Percentiles rank a stretch among this genome's conserved stretches.
These are phyloP conservation scores for Conticribra weissflogii DNA, from an alignment of 108 stramenopile genomes.

Conservation along the genomic window DNA sequence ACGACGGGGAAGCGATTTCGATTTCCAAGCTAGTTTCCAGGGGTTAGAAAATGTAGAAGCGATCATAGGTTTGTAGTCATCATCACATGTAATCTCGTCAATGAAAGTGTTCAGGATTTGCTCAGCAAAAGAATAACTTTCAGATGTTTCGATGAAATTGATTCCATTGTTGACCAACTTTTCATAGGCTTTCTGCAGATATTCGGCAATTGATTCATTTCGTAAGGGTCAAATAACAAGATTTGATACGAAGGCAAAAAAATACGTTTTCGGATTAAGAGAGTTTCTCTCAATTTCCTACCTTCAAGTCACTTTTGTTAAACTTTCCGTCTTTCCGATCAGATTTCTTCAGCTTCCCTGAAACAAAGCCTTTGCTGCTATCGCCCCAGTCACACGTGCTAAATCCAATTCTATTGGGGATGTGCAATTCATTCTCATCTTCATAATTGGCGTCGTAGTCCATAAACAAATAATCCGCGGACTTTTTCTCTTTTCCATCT, in stretches of 20 bases:
- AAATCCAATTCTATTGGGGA: constrained; percentile 88
- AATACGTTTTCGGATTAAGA: too few relatives aligned
- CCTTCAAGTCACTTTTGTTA: constrained; percentile 68
- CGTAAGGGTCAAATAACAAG: not conserved
- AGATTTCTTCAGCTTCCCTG: constrained; percentile 74
- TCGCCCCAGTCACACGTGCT: constrained; percentile 75
- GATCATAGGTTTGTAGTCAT: constrained; percentile 38
- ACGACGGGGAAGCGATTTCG: constrained; percentile 24
- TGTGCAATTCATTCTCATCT: constrained; percentile 88
- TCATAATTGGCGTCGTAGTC: constrained; percentile 69
- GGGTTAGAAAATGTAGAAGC: constrained; percentile 52
- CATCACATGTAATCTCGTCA: constrained; percentile 42
- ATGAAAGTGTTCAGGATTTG: constrained; percentile 58
- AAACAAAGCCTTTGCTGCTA: constrained; percentile 59
- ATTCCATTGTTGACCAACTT: constrained; percentile 67
- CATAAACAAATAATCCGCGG: constrained; percentile 39
- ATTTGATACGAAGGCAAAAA: constrained; percentile 8
- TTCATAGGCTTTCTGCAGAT: constrained; percentile 62
- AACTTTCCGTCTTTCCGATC: constrained; percentile 69
- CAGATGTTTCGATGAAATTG: constrained; percentile 75
- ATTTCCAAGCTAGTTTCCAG: constrained; percentile 44
- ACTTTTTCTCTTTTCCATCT: constrained; percentile 13
- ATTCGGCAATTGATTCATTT: not conserved
- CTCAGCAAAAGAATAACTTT: constrained; percentile 57
- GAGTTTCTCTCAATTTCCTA: too few relatives aligned